Evolutionary conservation across 345 rosid genomes (phyloP), one percentile per base, ranked within the genome.

Genomic region (Turritis glabra): DNA sequence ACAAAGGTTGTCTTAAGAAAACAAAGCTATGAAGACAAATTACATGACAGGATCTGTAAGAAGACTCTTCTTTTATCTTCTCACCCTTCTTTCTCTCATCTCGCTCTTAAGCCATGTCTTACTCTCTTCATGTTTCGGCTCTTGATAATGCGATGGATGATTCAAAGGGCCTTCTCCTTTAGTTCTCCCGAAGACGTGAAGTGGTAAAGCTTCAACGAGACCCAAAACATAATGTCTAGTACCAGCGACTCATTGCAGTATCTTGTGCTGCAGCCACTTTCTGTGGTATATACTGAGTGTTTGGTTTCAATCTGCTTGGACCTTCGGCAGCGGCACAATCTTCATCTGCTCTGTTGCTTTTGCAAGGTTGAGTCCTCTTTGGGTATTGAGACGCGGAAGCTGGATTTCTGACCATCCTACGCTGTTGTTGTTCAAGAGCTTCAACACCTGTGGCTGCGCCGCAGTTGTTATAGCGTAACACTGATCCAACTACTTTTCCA

Each of bases 191-290:
- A 41, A 22, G 71, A 17, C 5, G 9, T 18, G 14, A 15, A 3
- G 46, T 29, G 7, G 13, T 5, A 38, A 55, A 54, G 64, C 80
- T 70, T 29, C 25, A 43, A 11, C 66, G 40, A 55, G 13, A 27
- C 27, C 27, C 62, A 11, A 46, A 44, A 22, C 37, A 54, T 64
- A 43, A 61, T 21, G 43, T 43, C 76, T 81, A 89, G 77, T 88
- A 91, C 98, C 97, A 94, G 72, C 86, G 87, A 73, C 76, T 83
- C 73, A 86, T 88, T 6, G 88, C 33, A 15, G 88, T 90, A 64
- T 87, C 92, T 80, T 88, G 93, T 14, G 96, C 88, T 12, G 96
- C 96, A 59, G 95, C 84, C 60, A 90, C 92, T 85, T 94, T 88
- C 82, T 91, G 83, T 23, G 86, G 89, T 81, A 87, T 77, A 75